These are phyloP conservation scores for Zizania latifolia DNA, from an alignment of 176 grass and related monocot species.

Conservation along the genomic window DNA sequence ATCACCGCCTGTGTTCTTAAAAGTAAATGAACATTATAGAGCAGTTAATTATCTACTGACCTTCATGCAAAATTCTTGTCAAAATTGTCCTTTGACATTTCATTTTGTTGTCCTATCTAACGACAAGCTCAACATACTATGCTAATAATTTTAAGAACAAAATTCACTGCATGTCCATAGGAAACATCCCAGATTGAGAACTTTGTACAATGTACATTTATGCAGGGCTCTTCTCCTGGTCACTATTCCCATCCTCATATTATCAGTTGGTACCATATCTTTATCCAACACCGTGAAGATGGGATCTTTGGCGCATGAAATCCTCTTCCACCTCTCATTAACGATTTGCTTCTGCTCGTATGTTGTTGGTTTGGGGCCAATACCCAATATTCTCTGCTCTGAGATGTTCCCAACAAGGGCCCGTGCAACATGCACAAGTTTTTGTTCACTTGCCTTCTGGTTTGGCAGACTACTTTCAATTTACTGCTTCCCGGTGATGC, in stretches of 20 bases:
- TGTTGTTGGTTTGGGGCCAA: slow-evolving; percentile 62
- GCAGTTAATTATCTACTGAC: background rate
- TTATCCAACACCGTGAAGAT: slow-evolving; percentile 43
- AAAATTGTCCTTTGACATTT: background rate
- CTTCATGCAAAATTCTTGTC: background rate
- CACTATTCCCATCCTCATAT: slow-evolving; percentile 57
- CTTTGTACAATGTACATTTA: slow-evolving; percentile 23
- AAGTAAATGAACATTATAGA: background rate
- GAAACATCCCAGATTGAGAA: background rate
- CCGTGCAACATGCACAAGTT: slow-evolving; percentile 64
- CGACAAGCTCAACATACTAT: background rate
- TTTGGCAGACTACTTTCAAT: slow-evolving; percentile 60
- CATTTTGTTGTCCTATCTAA: background rate
- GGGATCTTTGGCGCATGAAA: slow-evolving; percentile 35
- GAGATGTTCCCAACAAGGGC: slow-evolving; percentile 92
- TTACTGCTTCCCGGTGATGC: slow-evolving; percentile 75
- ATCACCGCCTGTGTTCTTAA: background rate
- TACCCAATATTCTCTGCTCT: slow-evolving; percentile 84
- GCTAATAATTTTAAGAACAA: slow-evolving; percentile 4
- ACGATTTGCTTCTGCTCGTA: slow-evolving; percentile 78
- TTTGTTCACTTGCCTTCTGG: slow-evolving; percentile 88
- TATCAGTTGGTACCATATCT: slow-evolving; percentile 50
- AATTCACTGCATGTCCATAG: background rate
- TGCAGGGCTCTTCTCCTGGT: slow-evolving; percentile 70
- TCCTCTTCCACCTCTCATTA: slow-evolving; percentile 51